A percentile compares a stretch with the other conserved stretches of the same genome.
phyloP scores from a whole-genome alignment of 768 basidiomycete species.

The Rhodotorula kratochvilovae region DNA sequence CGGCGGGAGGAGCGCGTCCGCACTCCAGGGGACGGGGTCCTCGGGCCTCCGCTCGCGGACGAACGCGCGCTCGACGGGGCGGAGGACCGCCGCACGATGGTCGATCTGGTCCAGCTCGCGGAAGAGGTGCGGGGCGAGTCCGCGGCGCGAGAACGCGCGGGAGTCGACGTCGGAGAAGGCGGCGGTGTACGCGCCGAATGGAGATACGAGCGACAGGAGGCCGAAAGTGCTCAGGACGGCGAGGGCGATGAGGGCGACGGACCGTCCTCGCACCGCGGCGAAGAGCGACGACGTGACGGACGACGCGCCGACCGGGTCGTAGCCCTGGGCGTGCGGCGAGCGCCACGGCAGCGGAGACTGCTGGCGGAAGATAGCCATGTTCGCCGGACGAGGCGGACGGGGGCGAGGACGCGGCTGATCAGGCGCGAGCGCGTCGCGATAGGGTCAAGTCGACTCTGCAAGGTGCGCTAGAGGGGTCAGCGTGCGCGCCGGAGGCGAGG shows the following conservation, averaged over 20 bases:
- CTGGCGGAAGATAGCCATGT: neutral
- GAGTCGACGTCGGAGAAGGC: neutral
- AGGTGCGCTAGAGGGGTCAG: neutral
- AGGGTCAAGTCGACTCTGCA: neutral
- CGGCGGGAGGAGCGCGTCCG: constrained; percentile 4
- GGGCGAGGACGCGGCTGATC: neutral
- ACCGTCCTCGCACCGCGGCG: neutral
- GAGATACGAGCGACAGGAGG: constrained; percentile 14
- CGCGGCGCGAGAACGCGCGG: constrained; percentile 3
- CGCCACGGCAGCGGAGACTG: neutral
- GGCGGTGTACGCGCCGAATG: neutral
- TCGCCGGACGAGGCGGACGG: too few relatives aligned
- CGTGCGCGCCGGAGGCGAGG: neutral
- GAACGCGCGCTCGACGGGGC: constrained; percentile 15
- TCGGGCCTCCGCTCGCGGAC: neutral
- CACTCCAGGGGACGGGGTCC: constrained; percentile 24
- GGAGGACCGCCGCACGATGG: constrained; percentile 17
- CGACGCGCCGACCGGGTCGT: neutral
- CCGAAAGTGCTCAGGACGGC: constrained; percentile 8
- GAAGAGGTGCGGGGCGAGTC: constrained; percentile 15
- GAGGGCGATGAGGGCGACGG: neutral
- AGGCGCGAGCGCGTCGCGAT: neutral
- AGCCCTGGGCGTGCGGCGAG: neutral
- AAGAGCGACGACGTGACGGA: neutral
- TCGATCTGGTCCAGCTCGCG: constrained; percentile 12